Percentiles rank a stretch among this genome's conserved stretches.
phyloP scores from a whole-genome alignment of 768 basidiomycete species.

The Boletus insuetus region DNA sequence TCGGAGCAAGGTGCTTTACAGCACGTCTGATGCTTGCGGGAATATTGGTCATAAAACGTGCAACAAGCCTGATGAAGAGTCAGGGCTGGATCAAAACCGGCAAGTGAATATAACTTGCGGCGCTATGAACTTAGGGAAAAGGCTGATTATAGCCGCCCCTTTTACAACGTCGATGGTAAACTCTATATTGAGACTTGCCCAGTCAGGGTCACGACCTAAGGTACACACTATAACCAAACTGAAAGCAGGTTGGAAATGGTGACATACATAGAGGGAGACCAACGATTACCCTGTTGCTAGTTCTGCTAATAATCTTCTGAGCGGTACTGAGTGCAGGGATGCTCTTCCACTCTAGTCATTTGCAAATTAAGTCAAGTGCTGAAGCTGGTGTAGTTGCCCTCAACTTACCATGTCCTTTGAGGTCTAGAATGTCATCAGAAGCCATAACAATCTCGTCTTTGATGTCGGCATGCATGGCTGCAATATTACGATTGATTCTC shows the following conservation, averaged over 20 bases:
- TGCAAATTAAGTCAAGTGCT: neutral
- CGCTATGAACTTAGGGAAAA: slow-evolving; percentile 33
- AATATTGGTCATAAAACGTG: neutral
- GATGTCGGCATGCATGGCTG: slow-evolving; percentile 37
- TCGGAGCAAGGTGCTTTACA: slow-evolving; percentile 21
- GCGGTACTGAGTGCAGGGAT: neutral
- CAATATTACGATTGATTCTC: slow-evolving; percentile 39
- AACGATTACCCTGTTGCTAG: slow-evolving; percentile 8
- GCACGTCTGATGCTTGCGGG: slow-evolving; percentile 5
- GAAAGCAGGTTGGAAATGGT: neutral
- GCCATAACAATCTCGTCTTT: slow-evolving; percentile 43
- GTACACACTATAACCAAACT: neutral
- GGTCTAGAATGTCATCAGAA: slow-evolving; percentile 36
- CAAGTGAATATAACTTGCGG: slow-evolving; percentile 21
- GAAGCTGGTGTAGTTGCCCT: too few relatives aligned
- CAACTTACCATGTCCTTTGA: slow-evolving; percentile 16
- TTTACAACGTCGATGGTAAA: slow-evolving; percentile 20
- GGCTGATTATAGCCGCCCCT: slow-evolving; percentile 15
- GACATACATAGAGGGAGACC: slow-evolving; percentile 16
- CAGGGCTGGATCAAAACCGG: neutral
- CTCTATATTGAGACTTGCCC: slow-evolving; percentile 28
- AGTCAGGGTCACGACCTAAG: slow-evolving; percentile 26
- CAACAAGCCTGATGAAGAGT: slow-evolving; percentile 1
- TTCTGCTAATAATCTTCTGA: slow-evolving; percentile 6
- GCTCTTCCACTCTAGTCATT: slow-evolving; percentile 13